Base-by-base conservation (phyloP, 75 land plant genomes). In the Gnetum montanum region DNA sequence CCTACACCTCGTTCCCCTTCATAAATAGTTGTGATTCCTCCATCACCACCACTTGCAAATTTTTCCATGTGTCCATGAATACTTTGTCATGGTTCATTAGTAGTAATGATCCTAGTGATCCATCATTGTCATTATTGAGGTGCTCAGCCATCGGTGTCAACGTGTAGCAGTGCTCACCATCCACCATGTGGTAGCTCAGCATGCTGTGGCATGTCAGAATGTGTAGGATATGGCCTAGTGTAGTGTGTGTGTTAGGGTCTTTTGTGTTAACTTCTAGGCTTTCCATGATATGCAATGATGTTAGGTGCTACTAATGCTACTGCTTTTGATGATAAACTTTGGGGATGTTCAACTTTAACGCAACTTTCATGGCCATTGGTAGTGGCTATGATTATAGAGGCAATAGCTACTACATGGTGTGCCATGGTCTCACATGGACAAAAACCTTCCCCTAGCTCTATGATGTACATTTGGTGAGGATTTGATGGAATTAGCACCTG, bases 1-100 rank as follows among this genome's bases (percentile, higher is more conserved):
- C 61, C 1, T 48, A 50, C 70, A 65, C 63, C 0, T 80, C 91
- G 29, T 79, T 62, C 0, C 75, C 83, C 46, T 59, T 72, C 43
- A 54, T 69, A 66, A 86, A 86, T 1, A 86, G 80, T 20, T 79
- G 61, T 6, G 70, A 66, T n/a, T 80, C 86, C 15, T 77, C 83
- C 13, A 82, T 49, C 4, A 88, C 79, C 8, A 82, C 70, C 43
- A 77, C 82, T 44, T 80, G 70, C 49, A 88, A 63, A 54, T 76
- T 49, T 36, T 59, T 70, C 82, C 78, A 80, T 38, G 67, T 58
- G 8, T 72, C 71, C 72, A 80, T 57, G 45, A 74, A 59, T 23
- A 75, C 72, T 56, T 63, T 73, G 43, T 84, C 81, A 22, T 77
- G 79, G 58, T 58, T 56, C 78, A 78, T 36, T 29, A 80, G 71